A percentile compares a stretch with the other conserved stretches of the same genome.
phyloP scores from a whole-genome alignment of 306 rosid genomes.

The Coriaria nepalensis region DNA sequence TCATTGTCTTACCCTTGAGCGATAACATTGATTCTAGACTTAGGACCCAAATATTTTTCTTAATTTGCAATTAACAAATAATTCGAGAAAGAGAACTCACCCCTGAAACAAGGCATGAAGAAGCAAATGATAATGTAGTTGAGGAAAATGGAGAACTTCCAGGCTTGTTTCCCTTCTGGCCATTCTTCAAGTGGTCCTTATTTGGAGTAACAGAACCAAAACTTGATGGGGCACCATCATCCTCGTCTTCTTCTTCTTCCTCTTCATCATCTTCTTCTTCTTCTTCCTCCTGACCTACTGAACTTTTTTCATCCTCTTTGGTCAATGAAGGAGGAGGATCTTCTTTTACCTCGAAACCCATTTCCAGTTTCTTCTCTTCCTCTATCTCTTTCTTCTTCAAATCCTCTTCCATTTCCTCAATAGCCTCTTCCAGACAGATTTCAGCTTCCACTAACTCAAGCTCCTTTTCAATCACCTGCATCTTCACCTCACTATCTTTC shows the following conservation, averaged over 20 bases:
- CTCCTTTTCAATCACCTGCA: constrained; percentile 39
- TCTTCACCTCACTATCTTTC: constrained; percentile 39
- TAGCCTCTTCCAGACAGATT: constrained; percentile 45
- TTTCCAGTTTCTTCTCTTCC: constrained; percentile 46
- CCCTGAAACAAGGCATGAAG: constrained; percentile 55
- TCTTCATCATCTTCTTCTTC: constrained; percentile 41
- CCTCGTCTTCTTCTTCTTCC: constrained; percentile 35
- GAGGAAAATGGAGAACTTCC: constrained; percentile 74
- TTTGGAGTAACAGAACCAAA: constrained; percentile 50
- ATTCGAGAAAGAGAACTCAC: constrained; percentile 35
- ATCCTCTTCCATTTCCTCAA: constrained; percentile 57
- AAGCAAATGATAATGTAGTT: constrained; percentile 58
- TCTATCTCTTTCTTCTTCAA: constrained; percentile 54
- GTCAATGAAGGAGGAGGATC: constrained; percentile 23
- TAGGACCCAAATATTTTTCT: too few species aligned
- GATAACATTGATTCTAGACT: too few species aligned
- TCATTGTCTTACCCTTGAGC: too few species aligned
- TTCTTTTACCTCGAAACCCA: constrained; percentile 37
- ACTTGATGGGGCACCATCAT: constrained; percentile 55
- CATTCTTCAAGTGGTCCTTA: constrained; percentile 30
- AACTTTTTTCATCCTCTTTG: constrained; percentile 31
- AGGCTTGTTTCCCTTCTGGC: constrained; percentile 40
- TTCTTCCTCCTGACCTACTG: constrained; percentile 20
- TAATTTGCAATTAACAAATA: neutral
- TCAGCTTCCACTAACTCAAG: constrained; percentile 72